Conservation (phyloP, 331 rosid genomes). For the Malus hybrid region DNA sequence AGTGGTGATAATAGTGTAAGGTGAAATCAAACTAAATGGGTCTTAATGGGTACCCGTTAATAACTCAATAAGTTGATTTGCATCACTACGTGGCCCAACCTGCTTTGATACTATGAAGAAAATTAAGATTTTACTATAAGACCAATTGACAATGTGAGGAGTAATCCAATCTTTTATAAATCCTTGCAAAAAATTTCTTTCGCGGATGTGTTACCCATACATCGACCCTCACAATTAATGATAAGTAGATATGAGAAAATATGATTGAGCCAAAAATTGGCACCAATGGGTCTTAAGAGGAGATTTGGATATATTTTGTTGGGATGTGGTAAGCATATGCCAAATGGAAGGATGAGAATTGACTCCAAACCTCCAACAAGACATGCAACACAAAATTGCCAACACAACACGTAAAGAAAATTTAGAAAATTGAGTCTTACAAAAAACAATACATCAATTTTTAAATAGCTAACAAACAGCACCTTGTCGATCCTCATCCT, state of each 20-base stretch:
- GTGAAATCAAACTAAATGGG: no score
- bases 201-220: no score
- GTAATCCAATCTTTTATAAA: no score
- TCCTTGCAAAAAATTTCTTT: no score
- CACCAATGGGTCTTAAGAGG: background rate
- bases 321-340: slow-evolving; percentile 2
- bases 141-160: no score
- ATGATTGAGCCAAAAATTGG: slow-evolving; percentile 1
- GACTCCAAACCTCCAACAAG: slow-evolving; percentile 7
- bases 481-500: background rate
- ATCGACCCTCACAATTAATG: background rate
- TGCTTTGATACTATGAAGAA: no score
- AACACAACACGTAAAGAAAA: background rate
- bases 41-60: no score
- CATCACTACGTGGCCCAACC: no score
- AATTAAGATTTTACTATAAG: no score
- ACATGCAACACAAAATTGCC: background rate
- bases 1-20: no score
- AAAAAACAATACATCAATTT: background rate
- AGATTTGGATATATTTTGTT: background rate
- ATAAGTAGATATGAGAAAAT: background rate
- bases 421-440: no score
- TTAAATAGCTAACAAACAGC: background rate
- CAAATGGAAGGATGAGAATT: slow-evolving; percentile 13
- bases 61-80: no score